Conservation (phyloP, 2,329 filamentous ascomycete genomes). For the Rutstroemia sp. region DNA sequence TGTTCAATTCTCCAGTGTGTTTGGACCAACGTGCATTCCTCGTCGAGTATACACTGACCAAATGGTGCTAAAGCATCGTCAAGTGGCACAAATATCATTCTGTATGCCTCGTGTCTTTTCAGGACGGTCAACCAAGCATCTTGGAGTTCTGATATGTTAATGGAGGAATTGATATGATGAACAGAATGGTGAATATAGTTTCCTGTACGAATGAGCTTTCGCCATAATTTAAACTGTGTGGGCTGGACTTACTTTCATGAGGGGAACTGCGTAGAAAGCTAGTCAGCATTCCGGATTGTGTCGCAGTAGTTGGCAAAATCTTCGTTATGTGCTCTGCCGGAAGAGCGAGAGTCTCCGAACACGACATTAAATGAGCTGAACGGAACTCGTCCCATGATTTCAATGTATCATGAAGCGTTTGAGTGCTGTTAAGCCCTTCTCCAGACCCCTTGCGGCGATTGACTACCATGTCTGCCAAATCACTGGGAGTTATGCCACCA, state of each 20-base stretch:
- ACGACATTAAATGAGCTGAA: background rate
- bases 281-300: constrained; percentile 3
- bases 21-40: background rate
- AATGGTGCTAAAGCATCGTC: constrained; percentile 1
- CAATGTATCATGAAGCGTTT: background rate
- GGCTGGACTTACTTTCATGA: background rate
- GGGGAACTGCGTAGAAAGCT: background rate
- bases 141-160: background rate
- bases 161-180: background rate
- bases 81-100: background rate
- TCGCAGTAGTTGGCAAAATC: background rate
- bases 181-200: constrained; percentile 1
- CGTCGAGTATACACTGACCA: background rate
- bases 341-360: background rate
- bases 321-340: background rate
- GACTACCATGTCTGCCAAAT: background rate
- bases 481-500: background rate
- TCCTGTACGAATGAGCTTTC: background rate
- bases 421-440: no score
- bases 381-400: background rate
- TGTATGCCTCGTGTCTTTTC: background rate
- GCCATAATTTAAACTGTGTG: background rate
- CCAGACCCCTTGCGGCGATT: background rate
- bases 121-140: background rate
- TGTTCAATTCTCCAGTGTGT: background rate